A percentile compares a stretch with the other conserved stretches of the same genome.
Evolutionary conservation across 2,329 filamentous ascomycete species (phyloP).

Genomic region (Biscogniauxia mediterranea): DNA sequence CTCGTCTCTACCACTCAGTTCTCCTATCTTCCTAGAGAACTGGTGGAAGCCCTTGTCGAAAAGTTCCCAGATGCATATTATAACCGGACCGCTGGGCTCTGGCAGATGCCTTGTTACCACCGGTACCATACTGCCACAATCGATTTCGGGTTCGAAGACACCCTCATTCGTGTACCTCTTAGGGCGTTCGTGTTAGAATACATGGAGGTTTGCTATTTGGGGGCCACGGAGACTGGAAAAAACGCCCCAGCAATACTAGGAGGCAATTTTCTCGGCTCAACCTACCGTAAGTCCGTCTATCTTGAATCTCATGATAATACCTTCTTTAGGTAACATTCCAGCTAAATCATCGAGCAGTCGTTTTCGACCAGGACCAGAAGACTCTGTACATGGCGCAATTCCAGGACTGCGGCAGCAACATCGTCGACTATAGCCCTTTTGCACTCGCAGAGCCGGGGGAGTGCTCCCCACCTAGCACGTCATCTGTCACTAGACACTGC

Average conservation of each 20-base stretch:
- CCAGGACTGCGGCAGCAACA: conserved; percentile 16
- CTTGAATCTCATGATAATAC: background rate
- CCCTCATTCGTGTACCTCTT: conserved; percentile 16
- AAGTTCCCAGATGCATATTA: conserved; percentile 13
- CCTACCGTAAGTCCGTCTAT: conserved; percentile 15
- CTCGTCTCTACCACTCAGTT: conserved; percentile 13
- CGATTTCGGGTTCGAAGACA: conserved; percentile 15
- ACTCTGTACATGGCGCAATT: conserved; percentile 22
- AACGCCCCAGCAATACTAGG: conserved; percentile 12
- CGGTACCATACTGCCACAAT: conserved; percentile 15
- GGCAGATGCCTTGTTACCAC: conserved; percentile 16
- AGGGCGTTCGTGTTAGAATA: conserved; percentile 18
- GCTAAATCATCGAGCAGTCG: conserved; percentile 8
- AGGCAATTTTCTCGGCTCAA: conserved; percentile 15
- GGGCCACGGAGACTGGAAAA: background rate
- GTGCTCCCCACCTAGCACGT: background rate
- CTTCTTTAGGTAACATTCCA: background rate
- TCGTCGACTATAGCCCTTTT: conserved; percentile 12
- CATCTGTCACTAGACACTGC: background rate
- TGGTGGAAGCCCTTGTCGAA: conserved; percentile 2
- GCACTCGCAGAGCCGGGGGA: background rate
- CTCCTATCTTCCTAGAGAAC: conserved; percentile 11
- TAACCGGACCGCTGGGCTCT: conserved; percentile 8
- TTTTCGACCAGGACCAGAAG: conserved; percentile 18
- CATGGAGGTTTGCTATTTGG: conserved; percentile 13